phyloP scores from a whole-genome alignment of 495 filamentous ascomycete genomes.

The Parathielavia appendiculata region DNA sequence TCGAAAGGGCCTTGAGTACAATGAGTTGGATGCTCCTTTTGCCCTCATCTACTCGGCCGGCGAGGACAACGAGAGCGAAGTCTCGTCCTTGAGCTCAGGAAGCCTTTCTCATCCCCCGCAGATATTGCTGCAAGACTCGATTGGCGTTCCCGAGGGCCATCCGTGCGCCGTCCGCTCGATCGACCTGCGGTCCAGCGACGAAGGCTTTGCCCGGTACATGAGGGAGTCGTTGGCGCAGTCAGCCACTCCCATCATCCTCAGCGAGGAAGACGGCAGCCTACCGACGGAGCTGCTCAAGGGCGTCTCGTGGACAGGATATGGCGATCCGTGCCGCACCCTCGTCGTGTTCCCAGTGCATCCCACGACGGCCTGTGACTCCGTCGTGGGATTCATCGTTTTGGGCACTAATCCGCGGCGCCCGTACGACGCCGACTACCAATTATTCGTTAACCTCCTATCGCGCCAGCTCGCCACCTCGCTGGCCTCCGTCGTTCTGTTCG shows the following conservation, averaged over 20 bases:
- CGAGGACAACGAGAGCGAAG: slow-evolving; percentile 57
- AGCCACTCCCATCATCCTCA: slow-evolving; percentile 53
- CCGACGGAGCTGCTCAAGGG: slow-evolving; percentile 54
- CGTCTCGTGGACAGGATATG: slow-evolving; percentile 59
- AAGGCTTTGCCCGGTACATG: slow-evolving; percentile 62
- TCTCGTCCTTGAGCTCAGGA: slow-evolving; percentile 57
- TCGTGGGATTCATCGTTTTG: slow-evolving; percentile 63
- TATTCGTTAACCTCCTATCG: slow-evolving; percentile 64
- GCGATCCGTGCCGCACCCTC: slow-evolving; percentile 56
- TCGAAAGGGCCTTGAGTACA: slow-evolving; percentile 53
- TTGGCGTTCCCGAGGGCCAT: slow-evolving; percentile 60
- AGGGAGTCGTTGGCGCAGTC: slow-evolving; percentile 58
- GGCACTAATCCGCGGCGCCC: slow-evolving; percentile 64
- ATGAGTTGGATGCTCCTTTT: slow-evolving; percentile 60
- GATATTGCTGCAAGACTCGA: slow-evolving; percentile 54
- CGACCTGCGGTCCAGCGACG: slow-evolving; percentile 55
- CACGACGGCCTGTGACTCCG: slow-evolving; percentile 55
- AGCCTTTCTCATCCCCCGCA: slow-evolving; percentile 49
- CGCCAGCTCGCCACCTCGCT: slow-evolving; percentile 65
- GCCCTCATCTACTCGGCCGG: slow-evolving; percentile 57
- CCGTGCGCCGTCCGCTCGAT: slow-evolving; percentile 47
- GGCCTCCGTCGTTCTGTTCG: slow-evolving; percentile 66
- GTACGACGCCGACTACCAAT: slow-evolving; percentile 64
- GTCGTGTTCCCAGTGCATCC: slow-evolving; percentile 68
- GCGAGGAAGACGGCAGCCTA: slow-evolving; percentile 52